Evolutionary conservation across 176 grass and related monocot genomes (phyloP), one percentile per base, ranked within the genome.

Genomic region (Miscanthus lutarioriparius): DNA sequence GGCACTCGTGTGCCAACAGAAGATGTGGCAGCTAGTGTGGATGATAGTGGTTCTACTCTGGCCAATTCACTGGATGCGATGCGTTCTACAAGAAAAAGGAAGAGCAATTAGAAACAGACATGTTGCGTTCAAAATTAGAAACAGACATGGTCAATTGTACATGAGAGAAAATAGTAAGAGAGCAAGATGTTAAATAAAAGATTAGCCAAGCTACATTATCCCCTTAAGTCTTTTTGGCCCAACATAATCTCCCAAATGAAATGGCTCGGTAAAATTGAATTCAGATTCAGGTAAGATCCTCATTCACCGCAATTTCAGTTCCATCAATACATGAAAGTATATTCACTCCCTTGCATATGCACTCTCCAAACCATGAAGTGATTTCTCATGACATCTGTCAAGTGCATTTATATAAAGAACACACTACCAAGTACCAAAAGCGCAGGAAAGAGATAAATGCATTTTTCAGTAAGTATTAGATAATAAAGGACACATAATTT

Each of bases 1-100:
- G 81, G 87, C 35, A 84, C 36, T 43, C 83, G 59, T 79, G 19
- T 1, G 19, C 79, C 74, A 76, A 23, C 83, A 30, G 14, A 63
- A 70, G 84, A 75, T 19, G 7, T 71, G 9, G 40, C 68, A 84
- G 27, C 69, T 36, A 64, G 62, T 26, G 89, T 33, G 2, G 80
- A 54, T 20, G 47, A 61, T 19, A 11, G 37, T 70, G 37, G 75
- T 25, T 75, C 47, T 17, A 63, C 76, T 87, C 63, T 84, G 19
- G 63, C 62, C 28, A 80, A 40, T 43, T 80, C 47, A 33, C 69
- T 83, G 9, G 84, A 62, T 30, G 2, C 10, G 30, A 90, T 86
- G 74, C 61, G 84, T 58, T 90, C 84, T 86, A 48, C 68, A 39
- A 63, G 4, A 14, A 64, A 59, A 64, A 28, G 11, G 10, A 28